phyloP scores from a whole-genome alignment of 2,329 filamentous ascomycete genomes.

The Pleurostoma richardsiae region DNA sequence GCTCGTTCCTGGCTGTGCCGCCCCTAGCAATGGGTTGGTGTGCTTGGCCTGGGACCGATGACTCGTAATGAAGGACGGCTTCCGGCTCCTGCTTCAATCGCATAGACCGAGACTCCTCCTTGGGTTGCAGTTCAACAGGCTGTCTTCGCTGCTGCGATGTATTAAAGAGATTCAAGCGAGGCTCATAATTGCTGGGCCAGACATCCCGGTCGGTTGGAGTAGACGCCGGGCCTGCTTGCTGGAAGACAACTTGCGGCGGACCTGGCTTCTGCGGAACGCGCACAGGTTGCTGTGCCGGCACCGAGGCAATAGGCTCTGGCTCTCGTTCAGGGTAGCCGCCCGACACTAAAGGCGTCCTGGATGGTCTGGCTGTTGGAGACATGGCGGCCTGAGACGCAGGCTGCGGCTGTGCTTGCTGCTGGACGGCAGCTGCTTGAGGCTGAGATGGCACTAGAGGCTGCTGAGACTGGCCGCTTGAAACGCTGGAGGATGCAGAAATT shows the following conservation, averaged over 20 bases:
- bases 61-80: constrained; percentile 37
- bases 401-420: constrained; percentile 7
- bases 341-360: constrained; percentile 32
- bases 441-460: constrained; percentile 4
- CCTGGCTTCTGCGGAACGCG: constrained; percentile 28
- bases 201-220: too few relatives aligned
- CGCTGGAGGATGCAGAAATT: constrained; percentile 10
- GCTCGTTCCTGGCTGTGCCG: constrained; percentile 33
- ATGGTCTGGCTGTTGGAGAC: constrained; percentile 38
- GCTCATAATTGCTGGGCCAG: too few relatives aligned
- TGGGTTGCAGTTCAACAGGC: constrained; percentile 15
- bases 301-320: constrained; percentile 20
- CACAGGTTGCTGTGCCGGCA: constrained; percentile 17
- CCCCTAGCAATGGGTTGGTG: constrained; percentile 22
- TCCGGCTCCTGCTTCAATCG: constrained; percentile 49
- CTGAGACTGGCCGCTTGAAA: too few relatives aligned
- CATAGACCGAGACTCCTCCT: constrained; percentile 19
- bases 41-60: constrained; percentile 33
- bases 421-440: constrained; percentile 9
- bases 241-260: constrained; percentile 11
- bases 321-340: constrained; percentile 43
- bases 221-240: not conserved
- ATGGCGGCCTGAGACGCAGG: constrained; percentile 30
- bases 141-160: constrained; percentile 21
- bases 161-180: too few relatives aligned